Base-by-base conservation (phyloP, 75 land plant genomes). In the Pinus tabuliformis region DNA sequence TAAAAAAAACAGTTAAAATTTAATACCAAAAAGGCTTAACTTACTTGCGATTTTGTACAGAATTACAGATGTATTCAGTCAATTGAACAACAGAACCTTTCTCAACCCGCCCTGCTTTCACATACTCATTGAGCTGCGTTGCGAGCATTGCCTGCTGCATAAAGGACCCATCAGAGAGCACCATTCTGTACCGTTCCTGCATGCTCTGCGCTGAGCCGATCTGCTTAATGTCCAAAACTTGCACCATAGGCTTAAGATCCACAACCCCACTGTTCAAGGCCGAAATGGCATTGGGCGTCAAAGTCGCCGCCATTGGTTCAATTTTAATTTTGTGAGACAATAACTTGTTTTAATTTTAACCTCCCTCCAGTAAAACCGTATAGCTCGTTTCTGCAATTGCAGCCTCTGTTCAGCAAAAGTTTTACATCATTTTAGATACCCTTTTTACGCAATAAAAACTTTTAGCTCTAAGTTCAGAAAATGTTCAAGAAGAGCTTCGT, bases 71-170 rank as follows among this genome's bases (percentile, higher is more conserved):
- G 73, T 82, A 93, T 80, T 93, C 86, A 1, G 73, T 60, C 57
- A 95, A 66, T 75, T 80, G 85, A 42, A 95, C 89, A 17, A 93
- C 61, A 22, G 93, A 88, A 1, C 93, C 91, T 56, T 86, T 87
- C 84, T 86, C 80, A 58, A 92, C 71, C 45, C 36, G 58, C 18
- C 88, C 89, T 3, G 77, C 64, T 78, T 85, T 86, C 14, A 93
- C 93, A 26, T 78, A n/a, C 6, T 78, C 74, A 59, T 93, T 95
- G 77, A 85, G 82, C 88, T 95, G 96, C 45, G 96, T 87, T 7
- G 92, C 98, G 17, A 95, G 87, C 98, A 95, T 95, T 15, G 89
- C 91, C 79, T 93, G 96, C 87, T 93, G 96, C 56, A 62, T 22
- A 72, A 83, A 75, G 12, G 45, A 18, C 2, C 93, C 93, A 70